These are phyloP conservation scores for Cladorrhinum samala DNA, from an alignment of 495 filamentous ascomycete genomes.

Conservation along the genomic window DNA sequence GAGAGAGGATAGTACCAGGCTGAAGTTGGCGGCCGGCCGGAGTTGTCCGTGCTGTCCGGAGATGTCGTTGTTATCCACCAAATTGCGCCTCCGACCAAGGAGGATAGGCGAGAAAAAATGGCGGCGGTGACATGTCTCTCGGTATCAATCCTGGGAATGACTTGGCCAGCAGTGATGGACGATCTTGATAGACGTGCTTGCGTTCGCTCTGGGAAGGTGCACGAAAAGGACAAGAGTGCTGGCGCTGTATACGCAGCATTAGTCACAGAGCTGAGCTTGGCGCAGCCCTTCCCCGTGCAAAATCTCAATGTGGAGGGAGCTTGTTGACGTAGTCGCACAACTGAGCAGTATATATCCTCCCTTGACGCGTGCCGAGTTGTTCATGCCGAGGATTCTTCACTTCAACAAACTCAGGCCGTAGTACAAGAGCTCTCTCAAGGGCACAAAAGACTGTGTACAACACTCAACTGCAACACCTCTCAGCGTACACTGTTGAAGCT, in stretches of 20 bases:
- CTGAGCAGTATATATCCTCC: constrained; percentile 14
- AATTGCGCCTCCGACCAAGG: too few species aligned
- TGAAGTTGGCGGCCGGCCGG: neutral
- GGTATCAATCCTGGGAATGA: neutral
- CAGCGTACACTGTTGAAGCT: neutral
- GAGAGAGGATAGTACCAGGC: neutral
- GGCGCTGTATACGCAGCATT: constrained; percentile 2
- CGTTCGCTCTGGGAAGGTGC: neutral
- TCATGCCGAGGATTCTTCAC: neutral
- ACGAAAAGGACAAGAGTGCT: neutral
- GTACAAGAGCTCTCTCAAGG: neutral
- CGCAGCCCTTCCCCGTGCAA: neutral
- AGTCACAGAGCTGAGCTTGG: constrained; percentile 3
- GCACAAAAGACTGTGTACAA: neutral
- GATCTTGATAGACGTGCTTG: neutral
- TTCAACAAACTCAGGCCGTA: neutral
- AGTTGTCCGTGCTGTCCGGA: neutral
- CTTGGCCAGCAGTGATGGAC: neutral
- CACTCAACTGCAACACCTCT: too few species aligned
- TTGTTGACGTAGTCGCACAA: neutral
- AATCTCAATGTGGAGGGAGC: neutral
- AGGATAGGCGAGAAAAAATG: too few species aligned
- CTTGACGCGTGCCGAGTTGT: neutral
- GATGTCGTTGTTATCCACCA: too few species aligned
- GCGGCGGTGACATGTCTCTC: neutral